phyloP scores from a whole-genome alignment of 1,284 basidiomycete species.

The Meripilus lineatus region DNA sequence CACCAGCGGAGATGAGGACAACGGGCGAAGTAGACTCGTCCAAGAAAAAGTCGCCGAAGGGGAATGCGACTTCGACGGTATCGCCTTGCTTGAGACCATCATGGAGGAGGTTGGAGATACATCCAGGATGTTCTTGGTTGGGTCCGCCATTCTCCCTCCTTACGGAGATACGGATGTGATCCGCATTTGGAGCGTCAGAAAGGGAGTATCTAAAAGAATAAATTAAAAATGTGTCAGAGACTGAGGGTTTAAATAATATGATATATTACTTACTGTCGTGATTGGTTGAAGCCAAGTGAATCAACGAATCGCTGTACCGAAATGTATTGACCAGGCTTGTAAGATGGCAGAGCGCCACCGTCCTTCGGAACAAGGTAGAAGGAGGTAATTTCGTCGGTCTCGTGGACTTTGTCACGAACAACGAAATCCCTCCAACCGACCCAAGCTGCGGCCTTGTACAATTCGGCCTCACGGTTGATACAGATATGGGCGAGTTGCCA shows the following conservation, averaged over 20 bases:
- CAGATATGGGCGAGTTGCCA: conserved; percentile 23
- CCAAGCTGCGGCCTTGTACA: conserved; percentile 21
- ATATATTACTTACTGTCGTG: conserved; percentile 15
- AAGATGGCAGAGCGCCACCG: conserved; percentile 15
- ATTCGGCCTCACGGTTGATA: conserved; percentile 21
- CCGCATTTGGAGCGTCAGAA: conserved; percentile 18
- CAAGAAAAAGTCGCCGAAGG: conserved; percentile 26
- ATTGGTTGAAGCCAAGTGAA: conserved; percentile 16
- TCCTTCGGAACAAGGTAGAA: conserved; percentile 24
- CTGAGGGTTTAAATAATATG: background rate
- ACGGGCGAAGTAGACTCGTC: conserved; percentile 18
- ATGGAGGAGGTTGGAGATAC: conserved; percentile 23
- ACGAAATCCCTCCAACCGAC: conserved; percentile 21
- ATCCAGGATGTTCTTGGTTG: conserved; percentile 17
- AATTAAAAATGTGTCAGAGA: background rate
- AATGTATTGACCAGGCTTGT: conserved; percentile 23
- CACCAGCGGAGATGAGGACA: conserved; percentile 23
- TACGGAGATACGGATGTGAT: conserved; percentile 23
- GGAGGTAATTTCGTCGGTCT: conserved; percentile 21
- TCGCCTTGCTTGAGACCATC: conserved; percentile 19
- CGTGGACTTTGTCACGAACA: conserved; percentile 18
- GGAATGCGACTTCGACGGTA: conserved; percentile 18
- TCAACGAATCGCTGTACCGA: conserved; percentile 19
- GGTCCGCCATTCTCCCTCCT: conserved; percentile 18
- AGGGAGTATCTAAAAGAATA: conserved; percentile 13